Evolutionary conservation across 2,329 filamentous ascomycete species (phyloP).

Genomic region (Phyllosticta citrichinensis): DNA sequence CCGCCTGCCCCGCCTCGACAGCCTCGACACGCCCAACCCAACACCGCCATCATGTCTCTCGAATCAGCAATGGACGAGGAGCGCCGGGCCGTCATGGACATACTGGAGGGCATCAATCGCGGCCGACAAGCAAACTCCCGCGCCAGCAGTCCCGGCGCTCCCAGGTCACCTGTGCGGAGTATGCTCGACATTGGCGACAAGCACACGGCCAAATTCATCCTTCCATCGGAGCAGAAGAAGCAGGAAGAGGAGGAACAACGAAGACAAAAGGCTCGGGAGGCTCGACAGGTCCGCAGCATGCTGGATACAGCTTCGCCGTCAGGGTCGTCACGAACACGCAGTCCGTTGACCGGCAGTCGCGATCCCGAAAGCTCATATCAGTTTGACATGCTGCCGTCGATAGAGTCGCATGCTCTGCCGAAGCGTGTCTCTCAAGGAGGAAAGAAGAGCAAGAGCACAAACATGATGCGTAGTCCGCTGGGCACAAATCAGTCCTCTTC

Average conservation of each 20-base stretch:
- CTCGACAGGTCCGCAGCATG: conserved; percentile 21
- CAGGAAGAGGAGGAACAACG: not conserved
- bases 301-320: conserved; percentile 25
- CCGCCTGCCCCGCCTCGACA: not conserved
- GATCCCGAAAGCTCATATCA: conserved; percentile 31
- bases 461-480: conserved; percentile 16
- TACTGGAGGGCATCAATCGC: conserved; percentile 45
- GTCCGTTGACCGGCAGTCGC: conserved; percentile 19
- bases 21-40: conserved; percentile 3
- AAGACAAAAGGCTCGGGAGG: conserved; percentile 2
- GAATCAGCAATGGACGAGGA: conserved; percentile 71
- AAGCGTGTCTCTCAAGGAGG: conserved; percentile 34
- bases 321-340: conserved; percentile 26
- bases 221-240: conserved; percentile 10
- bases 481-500: conserved; percentile 30
- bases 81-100: conserved; percentile 59
- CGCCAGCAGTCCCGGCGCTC: conserved; percentile 44
- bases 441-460: conserved; percentile 23
- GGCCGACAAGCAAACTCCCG: conserved; percentile 25
- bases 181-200: conserved; percentile 37
- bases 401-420: conserved; percentile 32
- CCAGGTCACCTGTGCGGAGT: conserved; percentile 54
- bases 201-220: conserved; percentile 10
- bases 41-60: conserved; percentile 54
- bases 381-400: conserved; percentile 37